A percentile compares a stretch with the other conserved stretches of the same genome.
These are phyloP conservation scores for Lepiota brunneoincarnata DNA, from an alignment of 768 basidiomycete genomes.

Conservation along the genomic window DNA sequence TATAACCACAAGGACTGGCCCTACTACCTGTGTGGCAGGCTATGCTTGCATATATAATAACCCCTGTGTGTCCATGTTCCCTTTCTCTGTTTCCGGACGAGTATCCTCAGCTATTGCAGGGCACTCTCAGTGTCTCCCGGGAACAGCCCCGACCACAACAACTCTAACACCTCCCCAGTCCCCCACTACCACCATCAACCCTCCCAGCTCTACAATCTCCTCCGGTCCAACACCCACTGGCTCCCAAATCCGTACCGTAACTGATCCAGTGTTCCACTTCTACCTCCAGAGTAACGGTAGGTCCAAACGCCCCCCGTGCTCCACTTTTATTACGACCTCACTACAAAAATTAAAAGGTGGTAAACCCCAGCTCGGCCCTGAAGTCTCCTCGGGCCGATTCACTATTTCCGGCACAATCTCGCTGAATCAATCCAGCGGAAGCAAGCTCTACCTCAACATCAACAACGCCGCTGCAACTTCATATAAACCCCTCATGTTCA, in stretches of 20 bases:
- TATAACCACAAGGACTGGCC: conserved; percentile 31
- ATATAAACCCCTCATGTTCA: conserved; percentile 47
- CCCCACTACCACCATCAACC: conserved; percentile 26
- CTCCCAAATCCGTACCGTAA: conserved; percentile 51
- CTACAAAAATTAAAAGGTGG: conserved; percentile 31
- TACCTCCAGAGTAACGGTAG: conserved; percentile 50
- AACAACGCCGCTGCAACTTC: conserved; percentile 39
- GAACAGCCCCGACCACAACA: conserved; percentile 20
- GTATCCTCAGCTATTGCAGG: conserved; percentile 24
- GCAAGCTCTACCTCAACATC: conserved; percentile 48
- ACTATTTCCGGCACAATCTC: conserved; percentile 46
- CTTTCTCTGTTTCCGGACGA: not conserved
- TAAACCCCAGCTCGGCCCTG: conserved; percentile 48
- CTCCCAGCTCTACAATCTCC: conserved; percentile 24
- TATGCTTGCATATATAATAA: conserved; percentile 40
- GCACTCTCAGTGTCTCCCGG: conserved; percentile 54
- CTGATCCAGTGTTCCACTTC: conserved; percentile 53
- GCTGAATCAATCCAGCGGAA: conserved; percentile 38
- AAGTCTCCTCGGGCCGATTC: conserved; percentile 48
- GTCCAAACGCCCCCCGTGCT: conserved; percentile 10
- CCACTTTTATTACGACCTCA: not conserved
- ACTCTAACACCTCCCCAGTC: conserved; percentile 23
- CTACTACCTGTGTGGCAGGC: conserved; percentile 41
- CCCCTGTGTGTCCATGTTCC: conserved; percentile 26
- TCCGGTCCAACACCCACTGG: conserved; percentile 36